Percentiles rank a stretch among this genome's conserved stretches.
phyloP scores from a whole-genome alignment of 2,329 filamentous ascomycete genomes.

The Aureobasidium vineae region DNA sequence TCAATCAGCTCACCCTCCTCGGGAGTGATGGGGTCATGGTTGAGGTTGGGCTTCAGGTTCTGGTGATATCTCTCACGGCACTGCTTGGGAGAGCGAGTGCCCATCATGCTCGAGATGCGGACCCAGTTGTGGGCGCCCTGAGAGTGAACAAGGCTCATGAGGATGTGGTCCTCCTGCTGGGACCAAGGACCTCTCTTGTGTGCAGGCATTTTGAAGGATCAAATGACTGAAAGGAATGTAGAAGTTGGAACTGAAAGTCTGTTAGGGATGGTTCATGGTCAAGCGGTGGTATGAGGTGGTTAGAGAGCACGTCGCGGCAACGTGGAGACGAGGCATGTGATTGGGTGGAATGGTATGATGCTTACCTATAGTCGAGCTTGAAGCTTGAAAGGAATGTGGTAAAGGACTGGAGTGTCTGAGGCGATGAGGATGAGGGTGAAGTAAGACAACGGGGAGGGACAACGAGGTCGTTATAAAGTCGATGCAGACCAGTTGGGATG shows the following conservation, averaged over 20 bases:
- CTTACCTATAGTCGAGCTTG: slow-evolving; percentile 25
- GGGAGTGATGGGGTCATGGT: slow-evolving; percentile 73
- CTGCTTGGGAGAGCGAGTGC: slow-evolving; percentile 83
- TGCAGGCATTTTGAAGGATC: slow-evolving; percentile 44
- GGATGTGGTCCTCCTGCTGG: slow-evolving; percentile 67
- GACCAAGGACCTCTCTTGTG: slow-evolving; percentile 82
- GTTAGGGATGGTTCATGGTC: background rate
- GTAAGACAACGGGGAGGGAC: slow-evolving; percentile 27
- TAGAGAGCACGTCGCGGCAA: background rate
- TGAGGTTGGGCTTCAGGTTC: slow-evolving; percentile 82
- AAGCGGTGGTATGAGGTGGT: slow-evolving; percentile 9
- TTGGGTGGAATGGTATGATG: background rate
- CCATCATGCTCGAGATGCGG: slow-evolving; percentile 71
- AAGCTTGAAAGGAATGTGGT: slow-evolving; percentile 25
- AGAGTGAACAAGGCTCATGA: slow-evolving; percentile 67
- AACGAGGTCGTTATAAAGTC: slow-evolving; percentile 28
- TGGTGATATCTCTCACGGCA: slow-evolving; percentile 93
- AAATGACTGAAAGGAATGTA: slow-evolving; percentile 23
- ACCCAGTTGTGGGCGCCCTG: slow-evolving; percentile 89
- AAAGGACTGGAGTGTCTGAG: slow-evolving; percentile 1
- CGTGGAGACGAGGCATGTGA: background rate
- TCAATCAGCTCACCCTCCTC: slow-evolving; percentile 74
- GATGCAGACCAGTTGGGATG: slow-evolving; percentile 27
- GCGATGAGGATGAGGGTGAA: slow-evolving; percentile 4
- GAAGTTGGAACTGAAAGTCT: slow-evolving; percentile 18